Conservation (phyloP, 805 yeast genomes). For the Candida morakotiae region DNA sequence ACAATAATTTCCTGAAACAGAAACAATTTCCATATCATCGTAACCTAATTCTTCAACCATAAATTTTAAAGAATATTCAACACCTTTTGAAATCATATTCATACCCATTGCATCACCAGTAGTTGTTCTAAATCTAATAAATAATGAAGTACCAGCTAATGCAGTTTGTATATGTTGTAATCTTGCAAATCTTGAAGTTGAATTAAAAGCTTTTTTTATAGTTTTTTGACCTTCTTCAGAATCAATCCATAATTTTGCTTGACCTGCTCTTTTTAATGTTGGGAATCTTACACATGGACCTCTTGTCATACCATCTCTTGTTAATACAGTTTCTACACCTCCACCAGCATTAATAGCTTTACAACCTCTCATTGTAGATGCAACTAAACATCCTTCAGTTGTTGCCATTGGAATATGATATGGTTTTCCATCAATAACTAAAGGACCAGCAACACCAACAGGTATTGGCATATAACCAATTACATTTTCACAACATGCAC, state of each 20-base stretch:
- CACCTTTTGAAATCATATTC: conserved; percentile 99
- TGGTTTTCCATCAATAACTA: conserved; percentile 83
- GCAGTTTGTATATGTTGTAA: conserved; percentile 89
- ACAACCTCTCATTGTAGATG: conserved; percentile 98
- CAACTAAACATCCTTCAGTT: conserved; percentile 97
- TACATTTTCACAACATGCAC: conserved; percentile 99
- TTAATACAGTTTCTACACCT: conserved; percentile 87
- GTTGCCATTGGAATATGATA: conserved; percentile 98
- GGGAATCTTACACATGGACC: conserved; percentile 97
- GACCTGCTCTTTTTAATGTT: conserved; percentile 80
- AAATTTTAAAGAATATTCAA: conserved; percentile 75
- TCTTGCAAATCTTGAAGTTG: conserved; percentile 96
- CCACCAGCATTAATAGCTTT: conserved; percentile 97
- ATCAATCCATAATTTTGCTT: conserved; percentile 92
- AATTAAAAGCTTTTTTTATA: conserved; percentile 86
- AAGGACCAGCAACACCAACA: conserved; percentile 96
- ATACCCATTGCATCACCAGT: conserved; percentile 99
- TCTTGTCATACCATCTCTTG: conserved; percentile 98
- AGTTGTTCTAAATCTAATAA: conserved; percentile 92
- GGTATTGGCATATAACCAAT: conserved; percentile 96
- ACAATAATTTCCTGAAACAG: conserved; percentile 96
- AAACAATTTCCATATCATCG: conserved; percentile 88
- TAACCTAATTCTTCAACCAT: conserved; percentile 90
- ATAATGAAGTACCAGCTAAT: conserved; percentile 86
- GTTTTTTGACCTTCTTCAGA: conserved; percentile 86